These are phyloP conservation scores for Cryptococcus sp. DNA, from an alignment of 1,284 basidiomycete genomes.

Conservation along the genomic window DNA sequence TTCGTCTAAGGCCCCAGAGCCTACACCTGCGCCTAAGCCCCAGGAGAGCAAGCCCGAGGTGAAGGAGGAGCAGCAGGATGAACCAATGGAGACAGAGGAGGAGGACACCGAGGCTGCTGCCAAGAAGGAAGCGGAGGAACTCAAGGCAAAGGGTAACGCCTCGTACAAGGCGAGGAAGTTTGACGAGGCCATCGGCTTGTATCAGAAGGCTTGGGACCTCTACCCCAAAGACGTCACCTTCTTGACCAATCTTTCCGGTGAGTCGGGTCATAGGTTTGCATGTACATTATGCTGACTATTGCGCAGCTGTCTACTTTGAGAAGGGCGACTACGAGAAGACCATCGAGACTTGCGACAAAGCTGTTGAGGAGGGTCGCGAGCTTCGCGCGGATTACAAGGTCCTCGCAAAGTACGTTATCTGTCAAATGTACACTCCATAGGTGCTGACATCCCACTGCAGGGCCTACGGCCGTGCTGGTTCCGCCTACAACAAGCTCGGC, in stretches of 20 bases:
- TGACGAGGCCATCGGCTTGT: conserved; percentile 69
- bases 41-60: conserved; percentile 52
- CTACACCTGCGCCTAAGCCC: conserved; percentile 47
- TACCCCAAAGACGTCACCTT: conserved; percentile 94
- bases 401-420: conserved; percentile 57
- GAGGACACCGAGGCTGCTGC: conserved; percentile 68
- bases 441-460: conserved; percentile 52
- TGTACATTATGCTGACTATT: conserved; percentile 4
- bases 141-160: conserved; percentile 76
- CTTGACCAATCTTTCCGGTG: conserved; percentile 84
- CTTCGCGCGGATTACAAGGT: conserved; percentile 62
- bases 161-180: conserved; percentile 86
- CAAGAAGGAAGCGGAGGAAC: conserved; percentile 72
- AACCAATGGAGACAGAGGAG: conserved; percentile 63
- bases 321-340: conserved; percentile 86
- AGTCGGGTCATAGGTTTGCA: conserved; percentile 33
- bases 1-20: conserved; percentile 51
- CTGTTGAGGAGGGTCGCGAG: conserved; percentile 85
- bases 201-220: conserved; percentile 86
- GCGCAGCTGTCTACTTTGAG: conserved; percentile 85
- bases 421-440: background rate
- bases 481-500: conserved; percentile 78
- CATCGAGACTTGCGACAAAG: conserved; percentile 90
- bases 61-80: conserved; percentile 52
- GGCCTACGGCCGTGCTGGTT: conserved; percentile 87